Percentiles rank a stretch among this genome's conserved stretches.
Evolutionary conservation across 371 early-diverging fungal species (phyloP).

Genomic region (Mortierella sp.): DNA sequence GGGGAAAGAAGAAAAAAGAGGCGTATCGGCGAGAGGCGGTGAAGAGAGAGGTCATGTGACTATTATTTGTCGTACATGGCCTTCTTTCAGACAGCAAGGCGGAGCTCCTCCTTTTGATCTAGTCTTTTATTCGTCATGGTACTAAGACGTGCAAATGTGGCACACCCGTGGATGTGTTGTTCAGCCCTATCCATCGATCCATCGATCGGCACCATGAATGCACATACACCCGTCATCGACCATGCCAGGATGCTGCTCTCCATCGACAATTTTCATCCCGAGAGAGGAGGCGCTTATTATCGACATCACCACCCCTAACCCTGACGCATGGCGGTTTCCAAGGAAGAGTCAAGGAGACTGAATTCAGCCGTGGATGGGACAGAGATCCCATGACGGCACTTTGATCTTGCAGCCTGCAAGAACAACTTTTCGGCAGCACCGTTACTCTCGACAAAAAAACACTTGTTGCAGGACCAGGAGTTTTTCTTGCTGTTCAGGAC

Average conservation of each 20-base stretch:
- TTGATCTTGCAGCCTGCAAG: conserved; percentile 20
- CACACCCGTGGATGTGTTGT: background rate
- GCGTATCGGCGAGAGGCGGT: too few species aligned
- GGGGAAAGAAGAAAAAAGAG: background rate
- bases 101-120: conserved; percentile 47
- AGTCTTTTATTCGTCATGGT: conserved; percentile 47
- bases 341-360: background rate
- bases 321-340: background rate
- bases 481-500: background rate
- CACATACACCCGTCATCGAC: background rate
- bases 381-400: conserved; percentile 29
- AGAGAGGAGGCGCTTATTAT: background rate
- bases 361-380: background rate
- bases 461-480: background rate
- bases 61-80: conserved; percentile 1
- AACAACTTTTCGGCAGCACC: background rate
- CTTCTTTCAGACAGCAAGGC: background rate
- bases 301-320: conserved; percentile 5
- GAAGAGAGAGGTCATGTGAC: background rate
- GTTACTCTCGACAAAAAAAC: background rate
- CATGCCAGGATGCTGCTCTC: background rate
- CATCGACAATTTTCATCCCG: background rate
- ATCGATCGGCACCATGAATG: conserved; percentile 17
- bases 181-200: conserved; percentile 43
- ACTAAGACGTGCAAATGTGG: conserved; percentile 4